A percentile compares a stretch with the other conserved stretches of the same genome.
phyloP scores from a whole-genome alignment of 352 stramenopile genomes.

The Proteromonas lacertae region DNA sequence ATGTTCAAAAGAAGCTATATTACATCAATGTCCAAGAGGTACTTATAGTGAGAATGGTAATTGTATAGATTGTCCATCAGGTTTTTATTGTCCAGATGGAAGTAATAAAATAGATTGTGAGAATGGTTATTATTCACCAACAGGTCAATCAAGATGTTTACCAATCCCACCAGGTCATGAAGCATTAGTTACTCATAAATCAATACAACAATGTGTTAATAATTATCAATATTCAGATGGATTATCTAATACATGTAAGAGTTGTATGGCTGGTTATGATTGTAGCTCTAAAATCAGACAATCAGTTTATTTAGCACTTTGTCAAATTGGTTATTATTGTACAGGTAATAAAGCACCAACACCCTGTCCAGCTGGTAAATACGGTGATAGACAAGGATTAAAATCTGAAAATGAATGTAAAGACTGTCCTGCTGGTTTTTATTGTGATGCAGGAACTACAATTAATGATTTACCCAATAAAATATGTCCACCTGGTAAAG shows the following conservation, averaged over 20 bases:
- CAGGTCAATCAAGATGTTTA: conserved; percentile 13
- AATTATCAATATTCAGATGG: background rate
- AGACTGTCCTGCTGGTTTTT: conserved; percentile 12
- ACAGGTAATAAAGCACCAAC: conserved; percentile 20
- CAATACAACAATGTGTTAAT: conserved; percentile 13
- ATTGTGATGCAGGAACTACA: conserved; percentile 22
- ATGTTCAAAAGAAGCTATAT: too few relatives aligned
- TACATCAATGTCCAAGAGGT: too few relatives aligned
- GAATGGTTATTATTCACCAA: conserved; percentile 24
- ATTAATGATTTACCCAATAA: too few relatives aligned
- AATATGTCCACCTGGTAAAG: conserved; percentile 9
- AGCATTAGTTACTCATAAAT: conserved; percentile 13
- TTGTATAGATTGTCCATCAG: conserved; percentile 8
- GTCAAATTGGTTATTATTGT: conserved; percentile 33
- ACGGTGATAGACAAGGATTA: conserved; percentile 8
- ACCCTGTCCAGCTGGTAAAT: conserved; percentile 8
- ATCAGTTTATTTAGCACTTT: conserved; percentile 22
- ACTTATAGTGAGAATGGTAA: too few relatives aligned
- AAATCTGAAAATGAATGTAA: conserved; percentile 2
- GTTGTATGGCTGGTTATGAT: conserved; percentile 18
- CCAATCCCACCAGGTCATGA: conserved; percentile 9
- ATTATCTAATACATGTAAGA: background rate
- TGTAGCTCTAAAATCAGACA: conserved; percentile 21
- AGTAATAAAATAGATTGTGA: background rate
- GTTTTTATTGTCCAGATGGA: conserved; percentile 13